These are phyloP conservation scores for Wickerhamomyces kurtzmanii DNA, from an alignment of 805 yeast species.

Conservation along the genomic window DNA sequence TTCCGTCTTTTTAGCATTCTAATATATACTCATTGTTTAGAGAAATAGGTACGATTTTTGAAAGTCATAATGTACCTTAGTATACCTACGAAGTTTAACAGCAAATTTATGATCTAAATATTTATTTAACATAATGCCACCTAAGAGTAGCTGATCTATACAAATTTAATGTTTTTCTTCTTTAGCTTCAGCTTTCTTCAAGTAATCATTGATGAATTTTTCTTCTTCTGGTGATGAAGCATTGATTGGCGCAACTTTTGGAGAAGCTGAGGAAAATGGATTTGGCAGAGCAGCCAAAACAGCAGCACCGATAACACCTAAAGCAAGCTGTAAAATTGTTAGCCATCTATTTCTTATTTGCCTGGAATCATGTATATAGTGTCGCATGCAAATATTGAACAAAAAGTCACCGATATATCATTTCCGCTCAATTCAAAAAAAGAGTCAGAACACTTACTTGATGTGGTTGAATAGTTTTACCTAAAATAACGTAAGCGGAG, in stretches of 20 bases:
- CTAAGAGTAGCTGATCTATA: too few relatives aligned
- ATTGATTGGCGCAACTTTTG: slow-evolving; percentile 56
- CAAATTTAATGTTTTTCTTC: slow-evolving; percentile 16
- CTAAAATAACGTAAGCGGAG: slow-evolving; percentile 76
- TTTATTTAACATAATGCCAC: background rate
- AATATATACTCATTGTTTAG: too few relatives aligned
- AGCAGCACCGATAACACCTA: slow-evolving; percentile 71
- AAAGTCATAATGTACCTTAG: too few relatives aligned
- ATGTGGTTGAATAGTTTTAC: slow-evolving; percentile 78
- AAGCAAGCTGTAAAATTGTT: slow-evolving; percentile 40
- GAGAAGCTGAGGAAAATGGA: slow-evolving; percentile 43
- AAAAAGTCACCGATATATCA: background rate
- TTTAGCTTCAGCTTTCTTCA: slow-evolving; percentile 33
- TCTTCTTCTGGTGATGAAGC: slow-evolving; percentile 86
- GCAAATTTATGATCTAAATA: background rate
- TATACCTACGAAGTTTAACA: too few relatives aligned
- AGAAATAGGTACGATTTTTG: too few relatives aligned
- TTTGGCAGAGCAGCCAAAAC: slow-evolving; percentile 58
- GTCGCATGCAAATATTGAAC: too few relatives aligned
- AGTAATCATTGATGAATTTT: slow-evolving; percentile 69
- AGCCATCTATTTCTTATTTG: slow-evolving; percentile 7
- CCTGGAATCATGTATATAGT: too few relatives aligned
- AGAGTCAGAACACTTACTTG: slow-evolving; percentile 35
- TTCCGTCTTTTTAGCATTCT: too few relatives aligned
- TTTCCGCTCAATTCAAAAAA: background rate